Conservation (phyloP, 2,329 filamentous ascomycete species). For the Talaromyces sp. region DNA sequence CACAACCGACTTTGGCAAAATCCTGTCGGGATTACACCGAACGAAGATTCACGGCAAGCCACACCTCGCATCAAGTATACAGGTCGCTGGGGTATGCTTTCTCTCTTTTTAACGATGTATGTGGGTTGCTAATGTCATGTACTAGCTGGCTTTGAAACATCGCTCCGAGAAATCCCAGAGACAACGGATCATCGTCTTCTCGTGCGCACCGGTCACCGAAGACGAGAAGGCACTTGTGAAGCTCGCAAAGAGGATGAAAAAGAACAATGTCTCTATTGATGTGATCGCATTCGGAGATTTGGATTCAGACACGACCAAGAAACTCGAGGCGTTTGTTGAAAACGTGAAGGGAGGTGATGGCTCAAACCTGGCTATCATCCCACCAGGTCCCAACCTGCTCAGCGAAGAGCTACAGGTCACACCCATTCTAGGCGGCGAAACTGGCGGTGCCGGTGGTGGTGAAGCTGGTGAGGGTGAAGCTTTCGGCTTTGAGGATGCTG, state of each 20-base stretch:
- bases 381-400: conserved; percentile 83
- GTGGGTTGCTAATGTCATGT: conserved; percentile 10
- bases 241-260: conserved; percentile 98
- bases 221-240: conserved; percentile 83
- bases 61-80: conserved; percentile 88
- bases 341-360: conserved; percentile 87
- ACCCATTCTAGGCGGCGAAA: conserved; percentile 83
- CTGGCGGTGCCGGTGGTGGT: conserved; percentile 49
- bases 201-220: conserved; percentile 87
- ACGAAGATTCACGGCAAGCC: conserved; percentile 89
- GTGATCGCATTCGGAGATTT: conserved; percentile 93
- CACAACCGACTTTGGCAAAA: conserved; percentile 93
- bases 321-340: conserved; percentile 89
- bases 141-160: conserved; percentile 89
- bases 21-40: conserved; percentile 83
- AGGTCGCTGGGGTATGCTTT: conserved; percentile 78
- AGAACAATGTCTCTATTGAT: conserved; percentile 89
- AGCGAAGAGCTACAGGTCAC: conserved; percentile 87
- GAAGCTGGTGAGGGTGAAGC: conserved; percentile 47
- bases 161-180: conserved; percentile 95
- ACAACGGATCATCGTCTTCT: conserved; percentile 94
- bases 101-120: not conserved
- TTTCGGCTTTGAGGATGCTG: conserved; percentile 77
- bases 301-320: conserved; percentile 80
- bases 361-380: conserved; percentile 85